phyloP scores from a whole-genome alignment of 495 filamentous ascomycete species.

The Neurospora sp. region DNA sequence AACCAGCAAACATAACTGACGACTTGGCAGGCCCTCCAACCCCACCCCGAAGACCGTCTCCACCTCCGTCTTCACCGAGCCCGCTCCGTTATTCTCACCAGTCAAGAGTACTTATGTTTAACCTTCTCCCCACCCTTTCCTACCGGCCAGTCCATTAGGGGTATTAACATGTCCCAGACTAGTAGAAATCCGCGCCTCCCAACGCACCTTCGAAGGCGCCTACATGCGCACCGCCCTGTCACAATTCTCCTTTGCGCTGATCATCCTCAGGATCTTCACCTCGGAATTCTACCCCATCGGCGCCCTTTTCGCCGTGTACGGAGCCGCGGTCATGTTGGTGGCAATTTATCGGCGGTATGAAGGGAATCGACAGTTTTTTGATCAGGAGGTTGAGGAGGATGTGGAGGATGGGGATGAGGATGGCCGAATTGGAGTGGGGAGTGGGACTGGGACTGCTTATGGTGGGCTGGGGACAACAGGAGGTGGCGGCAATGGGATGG shows the following conservation, averaged over 20 bases:
- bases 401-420: neutral
- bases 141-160: no score
- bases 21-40: slow-evolving; percentile 26
- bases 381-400: slow-evolving; percentile 43
- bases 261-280: slow-evolving; percentile 95
- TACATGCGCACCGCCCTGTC: slow-evolving; percentile 90
- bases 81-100: slow-evolving; percentile 69
- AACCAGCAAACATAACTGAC: no score
- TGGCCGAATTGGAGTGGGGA: no score
- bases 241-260: slow-evolving; percentile 88
- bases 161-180: slow-evolving; percentile 26
- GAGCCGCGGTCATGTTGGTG: slow-evolving; percentile 70
- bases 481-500: neutral
- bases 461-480: no score
- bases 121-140: no score
- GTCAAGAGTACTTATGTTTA: slow-evolving; percentile 41
- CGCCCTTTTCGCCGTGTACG: slow-evolving; percentile 85
- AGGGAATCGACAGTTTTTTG: slow-evolving; percentile 90
- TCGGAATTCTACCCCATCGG: slow-evolving; percentile 89
- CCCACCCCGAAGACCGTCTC: slow-evolving; percentile 42
- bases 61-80: slow-evolving; percentile 74
- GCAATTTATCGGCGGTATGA: slow-evolving; percentile 74
- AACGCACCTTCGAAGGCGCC: slow-evolving; percentile 94
- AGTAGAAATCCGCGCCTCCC: slow-evolving; percentile 86
- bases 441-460: no score